phyloP scores from a whole-genome alignment of 148 eudicot species.

The Rhododendron williamsianum region DNA sequence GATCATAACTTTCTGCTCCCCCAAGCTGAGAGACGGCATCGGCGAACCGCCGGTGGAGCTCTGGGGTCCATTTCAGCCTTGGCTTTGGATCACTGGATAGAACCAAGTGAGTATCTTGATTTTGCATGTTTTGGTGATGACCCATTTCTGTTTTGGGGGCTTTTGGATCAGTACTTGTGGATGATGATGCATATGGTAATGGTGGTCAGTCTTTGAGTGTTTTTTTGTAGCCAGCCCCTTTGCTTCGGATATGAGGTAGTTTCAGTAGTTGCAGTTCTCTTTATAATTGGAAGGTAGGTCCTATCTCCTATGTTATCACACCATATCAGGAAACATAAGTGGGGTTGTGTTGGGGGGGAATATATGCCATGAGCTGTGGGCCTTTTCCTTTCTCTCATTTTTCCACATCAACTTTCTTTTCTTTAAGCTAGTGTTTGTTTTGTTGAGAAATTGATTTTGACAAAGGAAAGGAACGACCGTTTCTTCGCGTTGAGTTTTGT shows the following conservation, averaged over 20 bases:
- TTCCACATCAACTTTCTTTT: slow-evolving; percentile 22
- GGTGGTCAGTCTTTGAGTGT: slow-evolving; percentile 1
- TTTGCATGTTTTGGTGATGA: slow-evolving; percentile 39
- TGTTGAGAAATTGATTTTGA: not conserved
- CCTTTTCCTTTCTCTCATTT: slow-evolving; percentile 22
- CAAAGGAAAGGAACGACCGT: not conserved
- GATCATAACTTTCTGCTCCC: slow-evolving; percentile 61
- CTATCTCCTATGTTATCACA: slow-evolving; percentile 49
- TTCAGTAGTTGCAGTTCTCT: slow-evolving; percentile 35
- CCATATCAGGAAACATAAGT: slow-evolving; percentile 73
- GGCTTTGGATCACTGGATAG: slow-evolving; percentile 92
- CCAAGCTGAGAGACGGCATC: slow-evolving; percentile 74
- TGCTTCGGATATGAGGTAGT: slow-evolving; percentile 32
- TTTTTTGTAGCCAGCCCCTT: slow-evolving; percentile 18
- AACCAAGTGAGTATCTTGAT: slow-evolving; percentile 53
- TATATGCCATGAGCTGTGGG: slow-evolving; percentile 85
- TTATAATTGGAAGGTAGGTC: slow-evolving; percentile 56
- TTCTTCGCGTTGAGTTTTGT: not conserved
- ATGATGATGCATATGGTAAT: not conserved
- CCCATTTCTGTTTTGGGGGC: slow-evolving; percentile 35
- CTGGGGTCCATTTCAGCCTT: slow-evolving; percentile 94
- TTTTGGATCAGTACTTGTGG: not conserved
- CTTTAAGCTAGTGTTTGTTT: not conserved
- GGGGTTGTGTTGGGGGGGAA: slow-evolving; percentile 61
- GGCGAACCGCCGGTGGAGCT: slow-evolving; percentile 70